These are phyloP conservation scores for Alternaria hordeiaustralica DNA, from an alignment of 2,329 filamentous ascomycete species.

Conservation along the genomic window DNA sequence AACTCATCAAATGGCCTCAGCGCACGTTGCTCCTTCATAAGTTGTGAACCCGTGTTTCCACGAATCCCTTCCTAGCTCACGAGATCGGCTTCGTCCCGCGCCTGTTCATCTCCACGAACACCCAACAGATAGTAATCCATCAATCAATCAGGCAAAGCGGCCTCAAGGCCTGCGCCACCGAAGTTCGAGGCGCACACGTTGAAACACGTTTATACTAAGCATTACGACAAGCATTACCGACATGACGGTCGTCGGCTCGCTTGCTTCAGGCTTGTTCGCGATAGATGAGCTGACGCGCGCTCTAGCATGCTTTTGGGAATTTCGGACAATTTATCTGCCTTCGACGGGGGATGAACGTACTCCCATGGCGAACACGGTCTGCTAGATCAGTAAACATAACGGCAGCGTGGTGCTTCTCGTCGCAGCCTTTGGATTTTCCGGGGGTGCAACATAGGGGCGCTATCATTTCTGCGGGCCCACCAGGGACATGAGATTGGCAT, in stretches of 20 bases:
- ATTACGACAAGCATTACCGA: conserved; percentile 7
- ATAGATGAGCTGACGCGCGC: conserved; percentile 6
- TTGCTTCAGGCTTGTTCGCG: conserved; percentile 1
- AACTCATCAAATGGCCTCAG: background rate
- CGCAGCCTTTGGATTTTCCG: background rate
- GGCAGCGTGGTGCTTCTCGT: background rate
- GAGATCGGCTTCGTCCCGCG: background rate
- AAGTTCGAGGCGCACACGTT: background rate
- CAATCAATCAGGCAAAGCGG: background rate
- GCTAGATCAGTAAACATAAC: background rate
- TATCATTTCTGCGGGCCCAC: background rate
- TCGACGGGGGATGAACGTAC: background rate
- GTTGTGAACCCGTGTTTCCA: conserved; percentile 18
- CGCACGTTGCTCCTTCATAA: conserved; percentile 11
- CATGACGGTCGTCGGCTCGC: background rate
- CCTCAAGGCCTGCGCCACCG: background rate
- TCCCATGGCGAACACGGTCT: background rate
- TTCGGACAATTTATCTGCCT: background rate
- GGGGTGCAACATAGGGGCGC: background rate
- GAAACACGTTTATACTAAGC: conserved; percentile 4
- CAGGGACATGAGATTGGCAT: background rate
- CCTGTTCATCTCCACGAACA: conserved; percentile 14
- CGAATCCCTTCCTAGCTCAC: conserved; percentile 5
- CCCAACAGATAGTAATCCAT: background rate
- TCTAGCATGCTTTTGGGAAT: background rate